A percentile compares a stretch with the other conserved stretches of the same genome.
Evolutionary conservation across 108 stramenopile species (phyloP).

Genomic region (Conticribra guillardii): DNA sequence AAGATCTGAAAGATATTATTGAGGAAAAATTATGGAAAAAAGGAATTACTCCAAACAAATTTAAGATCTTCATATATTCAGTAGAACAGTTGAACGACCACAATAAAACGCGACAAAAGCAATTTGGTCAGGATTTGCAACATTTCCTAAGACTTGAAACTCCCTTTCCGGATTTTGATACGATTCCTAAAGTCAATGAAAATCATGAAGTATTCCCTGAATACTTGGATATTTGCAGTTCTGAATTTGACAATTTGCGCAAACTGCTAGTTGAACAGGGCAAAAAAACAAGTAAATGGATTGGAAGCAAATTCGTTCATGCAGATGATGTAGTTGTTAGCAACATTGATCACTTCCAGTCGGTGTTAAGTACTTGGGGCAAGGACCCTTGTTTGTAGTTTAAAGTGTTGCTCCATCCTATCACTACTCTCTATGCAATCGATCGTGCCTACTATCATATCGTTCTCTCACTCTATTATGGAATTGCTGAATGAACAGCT

Average conservation of each 20-base stretch:
- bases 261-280: slow-evolving; percentile 26
- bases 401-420: no score
- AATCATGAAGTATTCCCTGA: slow-evolving; percentile 35
- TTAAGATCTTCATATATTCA: slow-evolving; percentile 53
- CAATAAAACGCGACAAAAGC: slow-evolving; percentile 24
- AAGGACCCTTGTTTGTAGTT: slow-evolving; percentile 30
- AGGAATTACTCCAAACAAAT: slow-evolving; percentile 36
- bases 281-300: slow-evolving; percentile 42
- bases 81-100: slow-evolving; percentile 53
- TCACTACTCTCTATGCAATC: no score
- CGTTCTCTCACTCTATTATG: no score
- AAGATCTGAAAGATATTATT: slow-evolving; percentile 29
- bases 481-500: no score
- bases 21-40: slow-evolving; percentile 17
- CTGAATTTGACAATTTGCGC: slow-evolving; percentile 25
- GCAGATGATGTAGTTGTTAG: slow-evolving; percentile 48
- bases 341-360: slow-evolving; percentile 37
- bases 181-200: slow-evolving; percentile 40
- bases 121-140: slow-evolving; percentile 44
- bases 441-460: no score
- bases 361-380: slow-evolving; percentile 24
- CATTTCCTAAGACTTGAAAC: slow-evolving; percentile 35
- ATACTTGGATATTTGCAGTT: slow-evolving; percentile 52
- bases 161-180: slow-evolving; percentile 30
- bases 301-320: slow-evolving; percentile 38